Evolutionary conservation across 2,329 filamentous ascomycete genomes (phyloP).

Genomic region (Aspergillus sp.): DNA sequence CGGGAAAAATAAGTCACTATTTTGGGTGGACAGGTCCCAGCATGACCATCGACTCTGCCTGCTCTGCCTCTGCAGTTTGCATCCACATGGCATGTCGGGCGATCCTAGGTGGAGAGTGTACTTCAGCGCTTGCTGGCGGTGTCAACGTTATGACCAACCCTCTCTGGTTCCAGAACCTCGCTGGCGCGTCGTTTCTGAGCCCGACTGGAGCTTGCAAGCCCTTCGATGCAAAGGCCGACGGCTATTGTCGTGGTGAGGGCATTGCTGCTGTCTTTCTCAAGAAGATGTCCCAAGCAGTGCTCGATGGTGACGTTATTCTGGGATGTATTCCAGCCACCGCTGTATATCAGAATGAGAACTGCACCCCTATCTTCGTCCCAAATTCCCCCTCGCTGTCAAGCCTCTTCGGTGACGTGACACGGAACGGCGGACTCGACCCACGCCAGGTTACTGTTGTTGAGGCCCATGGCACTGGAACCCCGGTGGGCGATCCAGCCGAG

Average conservation of each 20-base stretch:
- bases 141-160: constrained; percentile 32
- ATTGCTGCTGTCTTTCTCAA: constrained; percentile 49
- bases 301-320: constrained; percentile 47
- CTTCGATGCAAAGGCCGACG: constrained; percentile 49
- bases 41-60: constrained; percentile 45
- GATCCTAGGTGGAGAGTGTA: constrained; percentile 24
- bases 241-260: constrained; percentile 54
- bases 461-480: constrained; percentile 35
- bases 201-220: constrained; percentile 49
- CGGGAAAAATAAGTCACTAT: constrained; percentile 39
- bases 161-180: constrained; percentile 27
- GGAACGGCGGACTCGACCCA: constrained; percentile 21
- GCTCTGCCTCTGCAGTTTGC: constrained; percentile 42
- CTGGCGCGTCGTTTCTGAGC: constrained; percentile 42
- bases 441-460: constrained; percentile 31
- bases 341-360: constrained; percentile 35
- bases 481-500: constrained; percentile 32
- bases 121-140: constrained; percentile 37
- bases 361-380: constrained; percentile 20
- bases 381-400: constrained; percentile 23
- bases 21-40: constrained; percentile 43
- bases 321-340: constrained; percentile 37
- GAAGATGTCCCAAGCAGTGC: constrained; percentile 44
- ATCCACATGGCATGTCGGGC: constrained; percentile 26
- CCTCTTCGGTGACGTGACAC: constrained; percentile 30